Base-by-base conservation (phyloP, 495 filamentous ascomycete species). In the Gamarada debralockiae region DNA sequence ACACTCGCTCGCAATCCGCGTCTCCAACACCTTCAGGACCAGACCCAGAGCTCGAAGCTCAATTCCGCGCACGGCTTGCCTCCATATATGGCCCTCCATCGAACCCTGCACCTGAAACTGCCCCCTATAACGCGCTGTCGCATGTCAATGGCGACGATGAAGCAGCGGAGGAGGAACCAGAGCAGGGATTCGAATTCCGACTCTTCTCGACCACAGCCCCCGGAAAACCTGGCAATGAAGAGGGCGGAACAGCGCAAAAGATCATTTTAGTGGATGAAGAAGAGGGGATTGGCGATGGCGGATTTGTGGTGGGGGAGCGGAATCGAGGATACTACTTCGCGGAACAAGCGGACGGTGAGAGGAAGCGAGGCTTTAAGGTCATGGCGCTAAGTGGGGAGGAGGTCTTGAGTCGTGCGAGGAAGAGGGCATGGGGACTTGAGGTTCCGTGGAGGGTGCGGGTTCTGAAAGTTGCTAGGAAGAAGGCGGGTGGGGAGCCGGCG, bases 371-470 rank as follows among this genome's bases (percentile, higher is more conserved):
- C 51, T 70, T 76, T 29, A 50, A 57, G 53, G 48, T 47, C 12
- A 67, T 67, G 3, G 75, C 78, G 14, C 63, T 82, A 25, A 72
- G 60, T 18, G 75, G 68, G 0, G 65, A 70, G 36, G 69, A 76
- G 1, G 65, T 83, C 7, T 23, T 72, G 0, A 55, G 63, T 4
- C 57, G 67, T 49, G 64, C 73, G 14, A 57, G 51, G 54, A 65
- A 60, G 53, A 64, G 77, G 49, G 65, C 69, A 12, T 80, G 78
- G 71, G 78, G 78, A 0, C 67, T 77, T 21, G 75, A 74, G 54
- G 63, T 78, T 48, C 77, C 78, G 3, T 83, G 80, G 80, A 69
- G 71, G 44, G 76, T 82, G 27, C 70, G 14, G 8, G 61, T 56
- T n/a, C 22, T 49, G 24, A 22, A 42, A 10, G 48, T 40, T 22